Evolutionary conservation across 495 filamentous ascomycete species (phyloP).

Genomic region (Paragyromitra xinjiangensis): DNA sequence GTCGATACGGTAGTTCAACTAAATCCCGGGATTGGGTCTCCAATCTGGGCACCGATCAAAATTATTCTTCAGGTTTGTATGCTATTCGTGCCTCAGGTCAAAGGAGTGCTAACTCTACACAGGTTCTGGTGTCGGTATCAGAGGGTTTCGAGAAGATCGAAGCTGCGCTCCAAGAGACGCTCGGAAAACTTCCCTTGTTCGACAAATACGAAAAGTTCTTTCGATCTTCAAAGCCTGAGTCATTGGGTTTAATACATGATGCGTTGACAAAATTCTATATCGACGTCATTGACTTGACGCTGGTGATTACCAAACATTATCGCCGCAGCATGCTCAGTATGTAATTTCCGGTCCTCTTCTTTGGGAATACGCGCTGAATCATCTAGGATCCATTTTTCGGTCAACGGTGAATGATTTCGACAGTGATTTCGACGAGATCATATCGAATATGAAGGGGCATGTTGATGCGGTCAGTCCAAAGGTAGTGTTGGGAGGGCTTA

Average conservation of each 20-base stretch:
- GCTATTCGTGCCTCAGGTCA: neutral
- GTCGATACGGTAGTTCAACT: conserved; percentile 5
- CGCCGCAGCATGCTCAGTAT: neutral
- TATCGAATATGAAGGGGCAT: conserved; percentile 25
- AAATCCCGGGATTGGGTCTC: conserved; percentile 10
- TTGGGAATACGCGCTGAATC: neutral
- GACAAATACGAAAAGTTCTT: conserved; percentile 28
- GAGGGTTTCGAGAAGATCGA: conserved; percentile 13
- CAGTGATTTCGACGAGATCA: conserved; percentile 14
- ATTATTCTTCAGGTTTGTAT: conserved; percentile 24
- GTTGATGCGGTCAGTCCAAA: neutral
- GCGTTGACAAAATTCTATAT: conserved; percentile 29
- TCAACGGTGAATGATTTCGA: conserved; percentile 10
- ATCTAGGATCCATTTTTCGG: neutral
- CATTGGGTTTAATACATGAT: conserved; percentile 11
- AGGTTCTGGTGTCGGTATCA: conserved; percentile 13
- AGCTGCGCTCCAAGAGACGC: neutral
- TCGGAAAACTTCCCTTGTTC: conserved; percentile 19
- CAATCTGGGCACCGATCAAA: conserved; percentile 37
- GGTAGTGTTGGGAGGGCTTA: conserved; percentile 6
- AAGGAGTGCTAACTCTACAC: neutral
- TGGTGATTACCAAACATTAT: conserved; percentile 6
- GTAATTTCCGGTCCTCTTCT: neutral
- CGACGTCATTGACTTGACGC: conserved; percentile 30
- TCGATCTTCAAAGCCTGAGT: neutral